Percentiles rank a stretch among this genome's conserved stretches.
phyloP scores from a whole-genome alignment of 2,329 filamentous ascomycete genomes.

The Phialocephala subalpina region DNA sequence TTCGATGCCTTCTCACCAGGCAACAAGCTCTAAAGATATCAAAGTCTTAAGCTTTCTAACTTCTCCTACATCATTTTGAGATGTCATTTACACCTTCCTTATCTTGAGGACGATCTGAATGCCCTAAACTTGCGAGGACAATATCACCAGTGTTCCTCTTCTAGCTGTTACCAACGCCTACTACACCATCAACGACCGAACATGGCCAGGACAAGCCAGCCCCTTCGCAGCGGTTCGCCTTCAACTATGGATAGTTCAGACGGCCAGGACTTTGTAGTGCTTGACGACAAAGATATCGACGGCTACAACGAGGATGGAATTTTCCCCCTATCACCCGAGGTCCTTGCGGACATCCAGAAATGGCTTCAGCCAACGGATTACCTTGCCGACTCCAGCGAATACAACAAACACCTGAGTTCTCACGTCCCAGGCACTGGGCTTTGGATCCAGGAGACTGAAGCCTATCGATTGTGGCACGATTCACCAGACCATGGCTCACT shows the following conservation, averaged over 20 bases:
- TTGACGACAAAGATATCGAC: slow-evolving; percentile 13
- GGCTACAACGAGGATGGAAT: slow-evolving; percentile 18
- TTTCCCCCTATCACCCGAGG: slow-evolving; percentile 11
- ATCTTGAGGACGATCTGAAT: not conserved
- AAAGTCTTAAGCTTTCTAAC: not conserved
- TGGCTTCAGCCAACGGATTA: slow-evolving; percentile 37
- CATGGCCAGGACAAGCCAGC: not conserved
- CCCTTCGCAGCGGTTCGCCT: not conserved
- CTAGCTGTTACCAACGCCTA: not conserved
- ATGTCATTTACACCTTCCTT: not conserved
- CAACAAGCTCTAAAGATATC: not conserved
- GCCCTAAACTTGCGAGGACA: too few species aligned
- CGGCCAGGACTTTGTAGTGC: slow-evolving; percentile 19
- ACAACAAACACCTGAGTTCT: slow-evolving; percentile 30
- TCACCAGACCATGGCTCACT: slow-evolving; percentile 47
- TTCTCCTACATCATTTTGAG: not conserved
- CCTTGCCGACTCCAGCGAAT: slow-evolving; percentile 29
- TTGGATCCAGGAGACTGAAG: slow-evolving; percentile 33
- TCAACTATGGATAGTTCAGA: slow-evolving; percentile 8
- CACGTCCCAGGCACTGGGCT: slow-evolving; percentile 31
- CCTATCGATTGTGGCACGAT: slow-evolving; percentile 32
- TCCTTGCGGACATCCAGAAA: slow-evolving; percentile 16
- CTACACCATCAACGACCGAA: not conserved
- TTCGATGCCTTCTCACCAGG: not conserved
- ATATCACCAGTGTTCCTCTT: too few species aligned